Base-by-base conservation (phyloP, 2,329 filamentous ascomycete species). In the Aspergillus amoenus region DNA sequence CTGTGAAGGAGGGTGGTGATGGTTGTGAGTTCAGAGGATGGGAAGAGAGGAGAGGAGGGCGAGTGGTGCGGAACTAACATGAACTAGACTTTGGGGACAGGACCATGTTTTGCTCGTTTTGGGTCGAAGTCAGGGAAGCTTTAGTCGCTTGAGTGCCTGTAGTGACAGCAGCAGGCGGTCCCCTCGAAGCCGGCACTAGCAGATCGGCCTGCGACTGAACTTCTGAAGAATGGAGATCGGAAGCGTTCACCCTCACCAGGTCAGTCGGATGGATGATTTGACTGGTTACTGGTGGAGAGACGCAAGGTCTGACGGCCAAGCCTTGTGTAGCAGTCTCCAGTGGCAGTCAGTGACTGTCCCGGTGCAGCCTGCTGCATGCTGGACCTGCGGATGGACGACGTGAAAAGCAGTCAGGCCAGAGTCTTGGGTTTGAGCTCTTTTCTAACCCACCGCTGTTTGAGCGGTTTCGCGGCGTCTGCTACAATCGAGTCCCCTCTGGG, bases 261-360 rank as follows among this genome's bases (percentile, higher is more conserved):
- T 52, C 42, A 52, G 55, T 59, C 59, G 59, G 59, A 39, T 41
- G 27, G 42, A 39, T 45, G 18, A 40, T 46, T 56, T 47, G 47
- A 39, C 44, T 30, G 50, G 52, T 55, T 45, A 61, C 55, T 53
- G 61, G 59, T 61, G 32, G 40, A 44, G 53, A 49, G 61, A 63
- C 61, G 61, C 61, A 63, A 63, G 61, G 61, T 57, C 55, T 61
- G 44, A 56, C 54, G 57, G 52, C 58, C 58, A 61, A 61, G 56
- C 57, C 55, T 45, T 55, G 57, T 61, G 61, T 61, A 58, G 59
- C 59, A 62, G 57, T 27, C 3, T 30, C 27, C 27, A 30, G 27
- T 30, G 27, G 27, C 27, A 30, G 27, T 30, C 27, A 30, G 27
- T 30, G 27, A 30, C 27, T 30, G 27, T 30, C 27, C 27, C 27